A percentile compares a stretch with the other conserved stretches of the same genome.
Conservation (phyloP, 2,329 filamentous ascomycete genomes). For the Beauveria sp. region DNA sequence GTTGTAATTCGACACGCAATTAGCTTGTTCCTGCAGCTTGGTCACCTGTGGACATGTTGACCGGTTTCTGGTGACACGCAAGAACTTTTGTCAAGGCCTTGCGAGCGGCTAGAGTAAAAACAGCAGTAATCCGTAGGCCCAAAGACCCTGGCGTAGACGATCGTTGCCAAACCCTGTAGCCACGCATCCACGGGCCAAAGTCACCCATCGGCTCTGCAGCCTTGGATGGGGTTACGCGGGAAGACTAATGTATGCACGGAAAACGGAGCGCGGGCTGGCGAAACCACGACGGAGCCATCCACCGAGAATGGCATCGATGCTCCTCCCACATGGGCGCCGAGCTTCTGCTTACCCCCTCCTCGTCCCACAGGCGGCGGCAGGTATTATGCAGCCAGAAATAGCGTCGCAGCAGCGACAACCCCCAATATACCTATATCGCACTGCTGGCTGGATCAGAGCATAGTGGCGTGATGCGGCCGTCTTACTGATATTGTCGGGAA, state of each 20-base stretch:
- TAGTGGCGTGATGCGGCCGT: neutral
- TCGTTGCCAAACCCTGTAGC: constrained; percentile 10
- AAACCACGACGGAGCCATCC: constrained; percentile 9
- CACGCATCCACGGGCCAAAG: neutral
- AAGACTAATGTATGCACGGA: constrained; percentile 11
- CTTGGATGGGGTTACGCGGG: constrained; percentile 11
- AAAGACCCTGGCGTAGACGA: constrained; percentile 3
- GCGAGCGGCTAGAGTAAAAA: neutral
- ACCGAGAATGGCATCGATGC: constrained; percentile 10
- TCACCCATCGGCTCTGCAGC: constrained; percentile 7
- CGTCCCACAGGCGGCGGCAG: neutral
- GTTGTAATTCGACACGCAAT: neutral
- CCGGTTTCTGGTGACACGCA: neutral
- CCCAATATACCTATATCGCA: neutral
- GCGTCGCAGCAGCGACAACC: neutral
- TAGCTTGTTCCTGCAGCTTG: neutral
- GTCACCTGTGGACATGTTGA: neutral
- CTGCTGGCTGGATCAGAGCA: neutral
- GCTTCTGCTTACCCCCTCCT: constrained; percentile 8
- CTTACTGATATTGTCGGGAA: neutral
- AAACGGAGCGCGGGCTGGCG: constrained; percentile 6
- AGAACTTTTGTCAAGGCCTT: constrained; percentile 1
- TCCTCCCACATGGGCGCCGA: constrained; percentile 7
- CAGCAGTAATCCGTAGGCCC: neutral
- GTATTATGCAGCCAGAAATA: neutral